Evolutionary conservation across 2,329 filamentous ascomycete species (phyloP), one percentile per base, ranked within the genome.

Genomic region (Hypocrella siamensis): DNA sequence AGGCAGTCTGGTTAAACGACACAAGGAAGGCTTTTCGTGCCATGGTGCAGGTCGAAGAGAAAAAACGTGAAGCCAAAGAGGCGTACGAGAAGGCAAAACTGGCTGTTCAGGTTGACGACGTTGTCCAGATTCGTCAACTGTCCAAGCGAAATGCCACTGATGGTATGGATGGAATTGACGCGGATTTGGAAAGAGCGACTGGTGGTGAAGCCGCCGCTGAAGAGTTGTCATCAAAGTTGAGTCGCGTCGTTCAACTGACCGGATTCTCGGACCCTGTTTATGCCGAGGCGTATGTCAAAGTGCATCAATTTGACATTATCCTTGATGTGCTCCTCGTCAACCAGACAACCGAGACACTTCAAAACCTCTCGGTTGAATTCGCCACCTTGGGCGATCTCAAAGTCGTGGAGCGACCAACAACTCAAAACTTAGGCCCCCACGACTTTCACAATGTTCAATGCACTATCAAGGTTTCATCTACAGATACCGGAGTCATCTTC

Each of bases 401-500:
- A 62, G 90, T 98, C 21, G 88, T 98, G 17, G 90, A 98, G 60
- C 74, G 86, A 40, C 90, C 90, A 26, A 92, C 85, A 3, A 96
- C 90, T 5, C 90, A 96, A 56, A 98, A 94, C 49, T 70, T 98
- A 10, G 85, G 79, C 2, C 84, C 85, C 1, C 85, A 94, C 51
- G 90, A 94, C 56, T 98, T 98, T 67, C 75, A 93, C 61, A 96
- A 96, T 49, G 85, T 98, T 19, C 90, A 98, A 57, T 88, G 86
- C 51, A 98, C 90, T 9, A 92, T 98, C 67, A 96, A 96, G 63
- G 90, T 98, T 16, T 93, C 85, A 3, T 93, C 85, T 6, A 98
- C 90, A 4, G 90, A 98, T 51, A 96, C 90, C 2, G 90, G 90
- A 35, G 90, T 98, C 42, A 98, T 98, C 45, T 98, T 98, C 47